Conservation (phyloP, 306 rosid genomes). For the Inga laurina region DNA sequence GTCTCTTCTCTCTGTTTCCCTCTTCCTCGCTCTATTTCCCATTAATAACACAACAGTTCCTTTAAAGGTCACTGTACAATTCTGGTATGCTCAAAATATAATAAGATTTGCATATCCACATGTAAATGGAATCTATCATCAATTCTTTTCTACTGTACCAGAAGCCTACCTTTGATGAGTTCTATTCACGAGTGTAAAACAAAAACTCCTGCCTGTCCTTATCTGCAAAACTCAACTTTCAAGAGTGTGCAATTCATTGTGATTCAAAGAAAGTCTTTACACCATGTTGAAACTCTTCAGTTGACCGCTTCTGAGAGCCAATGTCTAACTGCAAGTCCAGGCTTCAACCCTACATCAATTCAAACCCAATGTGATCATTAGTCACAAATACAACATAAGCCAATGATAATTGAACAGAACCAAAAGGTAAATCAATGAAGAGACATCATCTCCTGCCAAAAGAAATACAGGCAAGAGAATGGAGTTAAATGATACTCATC, state of each 20-base stretch:
- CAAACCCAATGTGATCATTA: not conserved
- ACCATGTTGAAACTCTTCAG: constrained; percentile 6
- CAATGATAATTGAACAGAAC: not conserved
- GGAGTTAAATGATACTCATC: not conserved
- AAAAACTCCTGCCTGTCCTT: not conserved
- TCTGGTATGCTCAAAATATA: constrained; percentile 14
- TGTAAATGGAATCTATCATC: constrained; percentile 28
- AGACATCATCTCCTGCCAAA: not conserved
- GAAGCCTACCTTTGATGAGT: constrained; percentile 26
- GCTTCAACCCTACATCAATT: constrained; percentile 22
- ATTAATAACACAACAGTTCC: no score
- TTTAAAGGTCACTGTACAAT: constrained; percentile 40
- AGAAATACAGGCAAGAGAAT: not conserved
- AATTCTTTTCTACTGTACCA: constrained; percentile 37
- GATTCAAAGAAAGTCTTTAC: constrained; percentile 4
- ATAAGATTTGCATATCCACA: constrained; percentile 28
- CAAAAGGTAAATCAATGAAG: not conserved
- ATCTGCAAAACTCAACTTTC: constrained; percentile 8
- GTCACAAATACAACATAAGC: not conserved
- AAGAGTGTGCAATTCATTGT: not conserved
- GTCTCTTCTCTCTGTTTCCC: no score
- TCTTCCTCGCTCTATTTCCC: no score
- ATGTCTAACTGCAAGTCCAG: constrained; percentile 6
- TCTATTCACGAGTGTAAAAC: constrained; percentile 16
- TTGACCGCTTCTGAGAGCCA: constrained; percentile 16